These are phyloP conservation scores for Periconia macrospinosa DNA, from an alignment of 2,329 filamentous ascomycete species.

Conservation along the genomic window DNA sequence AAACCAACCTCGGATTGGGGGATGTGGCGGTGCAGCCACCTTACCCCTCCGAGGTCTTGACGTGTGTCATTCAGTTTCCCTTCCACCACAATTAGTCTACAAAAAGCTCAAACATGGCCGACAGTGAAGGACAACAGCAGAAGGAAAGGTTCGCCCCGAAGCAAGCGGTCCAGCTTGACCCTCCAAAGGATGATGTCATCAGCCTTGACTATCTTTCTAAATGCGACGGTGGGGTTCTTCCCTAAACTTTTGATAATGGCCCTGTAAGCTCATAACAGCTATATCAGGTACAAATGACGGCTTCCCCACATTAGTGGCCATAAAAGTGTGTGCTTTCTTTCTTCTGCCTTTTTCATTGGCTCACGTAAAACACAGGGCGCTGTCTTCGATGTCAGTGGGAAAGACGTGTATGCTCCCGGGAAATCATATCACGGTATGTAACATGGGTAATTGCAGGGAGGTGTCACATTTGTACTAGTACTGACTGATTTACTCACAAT, in stretches of 20 bases:
- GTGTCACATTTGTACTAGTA: not conserved
- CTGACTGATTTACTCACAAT: slow-evolving; percentile 4
- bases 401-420: slow-evolving; percentile 79
- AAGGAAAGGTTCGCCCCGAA: slow-evolving; percentile 75
- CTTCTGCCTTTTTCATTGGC: not conserved
- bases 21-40: slow-evolving; percentile 17
- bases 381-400: slow-evolving; percentile 91
- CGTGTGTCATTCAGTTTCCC: not conserved
- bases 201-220: slow-evolving; percentile 76
- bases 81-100: not conserved
- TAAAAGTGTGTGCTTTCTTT: slow-evolving; percentile 48
- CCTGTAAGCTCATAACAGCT: slow-evolving; percentile 1
- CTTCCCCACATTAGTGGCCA: slow-evolving; percentile 62
- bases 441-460: not conserved
- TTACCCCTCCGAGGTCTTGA: slow-evolving; percentile 10
- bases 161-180: slow-evolving; percentile 70
- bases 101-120: slow-evolving; percentile 28
- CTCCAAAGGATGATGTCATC: slow-evolving; percentile 87
- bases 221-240: slow-evolving; percentile 70
- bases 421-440: slow-evolving; percentile 81
- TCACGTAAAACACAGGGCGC: slow-evolving; percentile 64
- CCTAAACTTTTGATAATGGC: not conserved
- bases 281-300: slow-evolving; percentile 64
- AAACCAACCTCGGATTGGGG: too few species aligned
- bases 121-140: slow-evolving; percentile 34